Percentiles rank a stretch among this genome's conserved stretches.
phyloP scores from a whole-genome alignment of 2,329 filamentous ascomycete species.

The Nannizziopsis barbatae region DNA sequence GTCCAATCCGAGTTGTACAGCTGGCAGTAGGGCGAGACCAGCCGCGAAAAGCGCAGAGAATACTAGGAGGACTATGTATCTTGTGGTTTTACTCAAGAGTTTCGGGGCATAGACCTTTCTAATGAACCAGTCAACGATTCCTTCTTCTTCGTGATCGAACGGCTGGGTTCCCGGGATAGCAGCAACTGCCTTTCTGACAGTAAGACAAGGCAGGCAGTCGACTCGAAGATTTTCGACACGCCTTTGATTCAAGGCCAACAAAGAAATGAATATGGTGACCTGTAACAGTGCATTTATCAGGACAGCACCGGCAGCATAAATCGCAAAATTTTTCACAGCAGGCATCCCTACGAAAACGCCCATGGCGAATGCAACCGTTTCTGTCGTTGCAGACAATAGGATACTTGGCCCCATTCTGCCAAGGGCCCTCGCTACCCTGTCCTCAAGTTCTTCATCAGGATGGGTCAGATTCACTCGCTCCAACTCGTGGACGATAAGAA shows the following conservation, averaged over 20 bases:
- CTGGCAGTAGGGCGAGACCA: conserved; percentile 71
- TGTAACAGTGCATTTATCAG: conserved; percentile 96
- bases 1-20: conserved; percentile 77
- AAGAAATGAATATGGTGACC: conserved; percentile 91
- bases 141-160: conserved; percentile 73
- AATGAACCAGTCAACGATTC: conserved; percentile 73
- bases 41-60: conserved; percentile 84
- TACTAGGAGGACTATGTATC: conserved; percentile 61
- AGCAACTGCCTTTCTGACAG: conserved; percentile 60
- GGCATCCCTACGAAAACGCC: conserved; percentile 96
- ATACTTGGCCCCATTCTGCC: conserved; percentile 96
- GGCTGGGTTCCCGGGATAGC: conserved; percentile 53
- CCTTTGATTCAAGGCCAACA: conserved; percentile 80
- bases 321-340: conserved; percentile 91
- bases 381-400: conserved; percentile 83
- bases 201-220: conserved; percentile 84
- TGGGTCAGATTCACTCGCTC: conserved; percentile 88
- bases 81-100: conserved; percentile 68
- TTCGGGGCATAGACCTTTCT: conserved; percentile 77
- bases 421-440: conserved; percentile 75
- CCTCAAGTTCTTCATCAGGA: conserved; percentile 75
- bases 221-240: conserved; percentile 79
- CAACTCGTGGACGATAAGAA: conserved; percentile 95
- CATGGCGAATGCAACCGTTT: conserved; percentile 85
- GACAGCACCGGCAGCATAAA: conserved; percentile 90